Evolutionary conservation across 257 asterid genomes (phyloP).

Genomic region (Fraxinus americana): DNA sequence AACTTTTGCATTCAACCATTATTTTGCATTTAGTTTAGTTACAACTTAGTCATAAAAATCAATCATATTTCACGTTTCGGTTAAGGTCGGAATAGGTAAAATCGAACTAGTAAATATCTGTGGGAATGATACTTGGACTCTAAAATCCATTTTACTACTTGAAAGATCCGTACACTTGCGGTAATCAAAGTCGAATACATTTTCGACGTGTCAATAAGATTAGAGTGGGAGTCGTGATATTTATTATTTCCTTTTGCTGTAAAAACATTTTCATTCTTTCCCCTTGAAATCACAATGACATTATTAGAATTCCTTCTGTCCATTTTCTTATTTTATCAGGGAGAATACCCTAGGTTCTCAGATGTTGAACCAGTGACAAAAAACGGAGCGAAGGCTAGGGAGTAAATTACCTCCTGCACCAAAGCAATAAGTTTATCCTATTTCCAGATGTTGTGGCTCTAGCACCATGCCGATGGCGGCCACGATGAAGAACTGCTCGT

Average conservation of each 20-base stretch:
- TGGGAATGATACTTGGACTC: too few relatives aligned
- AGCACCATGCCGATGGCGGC: constrained; percentile 99
- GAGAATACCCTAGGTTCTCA: background rate
- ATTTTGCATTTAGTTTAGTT: too few relatives aligned
- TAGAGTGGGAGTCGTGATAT: background rate
- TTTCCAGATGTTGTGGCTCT: constrained; percentile 92
- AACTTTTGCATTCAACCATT: too few relatives aligned
- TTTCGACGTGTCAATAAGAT: too few relatives aligned
- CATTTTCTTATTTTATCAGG: background rate
- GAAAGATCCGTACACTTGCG: too few relatives aligned
- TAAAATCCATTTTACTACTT: too few relatives aligned
- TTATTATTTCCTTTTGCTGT: background rate
- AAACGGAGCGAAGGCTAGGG: constrained; percentile 14
- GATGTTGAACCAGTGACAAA: constrained; percentile 8
- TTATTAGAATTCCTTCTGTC: background rate
- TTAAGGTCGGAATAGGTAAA: too few relatives aligned
- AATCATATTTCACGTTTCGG: too few relatives aligned
- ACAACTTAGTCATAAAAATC: too few relatives aligned
- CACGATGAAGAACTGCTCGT: constrained; percentile 89
- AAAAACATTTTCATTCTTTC: constrained; percentile 3
- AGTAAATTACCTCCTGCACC: constrained; percentile 91
- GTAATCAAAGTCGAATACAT: too few relatives aligned
- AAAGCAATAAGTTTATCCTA: constrained; percentile 74
- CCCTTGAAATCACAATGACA: background rate
- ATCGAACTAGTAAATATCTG: too few relatives aligned